Evolutionary conservation across 164 flowering plant genomes (phyloP), one percentile per base, ranked within the genome.

Genomic region (Umbellularia californica): DNA sequence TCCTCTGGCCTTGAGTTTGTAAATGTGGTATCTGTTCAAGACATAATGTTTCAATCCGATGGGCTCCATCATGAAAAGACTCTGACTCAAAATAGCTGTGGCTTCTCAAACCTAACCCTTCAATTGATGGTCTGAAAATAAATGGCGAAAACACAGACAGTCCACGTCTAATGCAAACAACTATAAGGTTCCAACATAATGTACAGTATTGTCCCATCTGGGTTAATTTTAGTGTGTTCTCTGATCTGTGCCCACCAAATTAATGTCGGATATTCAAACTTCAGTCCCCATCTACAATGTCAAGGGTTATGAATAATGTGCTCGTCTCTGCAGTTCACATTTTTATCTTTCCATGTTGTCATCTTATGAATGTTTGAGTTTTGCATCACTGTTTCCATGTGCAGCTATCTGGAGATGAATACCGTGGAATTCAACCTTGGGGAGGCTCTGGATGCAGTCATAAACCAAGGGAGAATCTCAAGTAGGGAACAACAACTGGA

Each of bases 391-490:
- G 20, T 15, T 55, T 13, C 60, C 13, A 5, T 55, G n/a, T 55
- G 72, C 92, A 93, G 98, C 79, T 89, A 85, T 76, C 77, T 84
- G 75, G 89, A 88, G 72, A 58, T 84, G 82, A 82, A 77, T 65
- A 72, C 81, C 2, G 66, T 72, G 55, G 86, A 90, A 75, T 93
- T 93, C 76, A 88, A 85, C 77, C 91, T 93, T 10, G 87, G 85
- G 70, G 91, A 90, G 75, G 78, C 81, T 52, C 75, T 93, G 35
- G 87, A 88, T 68, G 92, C 79, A 33, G 92, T 88, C 71, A 72
- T 82, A 65, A 88, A 79, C 58, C 97, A 93, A 84, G 92, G 83
- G 25, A 88, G 81, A 95, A 77, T 72, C 52, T 77, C 87, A n/a
- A 83, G 93, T 81, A 80, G 55, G 75, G 95, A 91, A 75, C 82